These are phyloP conservation scores for Fraxinus ornus DNA, from an alignment of 305 asterid genomes.

Conservation along the genomic window DNA sequence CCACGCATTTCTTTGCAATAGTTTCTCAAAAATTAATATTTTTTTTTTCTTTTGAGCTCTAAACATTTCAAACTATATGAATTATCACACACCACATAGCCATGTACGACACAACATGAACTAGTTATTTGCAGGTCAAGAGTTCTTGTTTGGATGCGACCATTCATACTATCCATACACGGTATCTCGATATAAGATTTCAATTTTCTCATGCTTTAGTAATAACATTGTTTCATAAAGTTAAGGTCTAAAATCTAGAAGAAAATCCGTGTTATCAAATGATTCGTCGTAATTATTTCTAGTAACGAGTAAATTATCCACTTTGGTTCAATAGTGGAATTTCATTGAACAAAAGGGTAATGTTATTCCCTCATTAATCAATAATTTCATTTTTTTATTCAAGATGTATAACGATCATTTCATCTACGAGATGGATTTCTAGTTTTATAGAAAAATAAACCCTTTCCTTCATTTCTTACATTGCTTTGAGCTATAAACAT, in stretches of 20 bases:
- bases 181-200: too few relatives aligned
- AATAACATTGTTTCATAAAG: not conserved
- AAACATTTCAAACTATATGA: too few relatives aligned
- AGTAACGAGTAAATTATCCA: not conserved
- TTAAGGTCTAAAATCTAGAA: not conserved
- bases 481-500: not conserved
- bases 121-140: not conserved
- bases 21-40: not conserved
- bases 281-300: not conserved
- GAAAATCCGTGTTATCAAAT: too few relatives aligned
- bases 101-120: not conserved
- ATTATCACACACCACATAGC: not conserved
- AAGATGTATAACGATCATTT: not conserved
- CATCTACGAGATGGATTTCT: not conserved
- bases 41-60: not conserved
- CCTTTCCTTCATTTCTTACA: not conserved
- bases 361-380: not conserved
- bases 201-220: not conserved
- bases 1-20: not conserved
- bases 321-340: not conserved
- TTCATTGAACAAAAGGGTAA: not conserved
- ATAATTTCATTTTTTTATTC: not conserved
- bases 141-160: not conserved
- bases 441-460: not conserved
- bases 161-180: not conserved